These are phyloP conservation scores for Rhizomucor miehei DNA, from an alignment of 371 early-diverging fungal genomes.

Conservation along the genomic window DNA sequence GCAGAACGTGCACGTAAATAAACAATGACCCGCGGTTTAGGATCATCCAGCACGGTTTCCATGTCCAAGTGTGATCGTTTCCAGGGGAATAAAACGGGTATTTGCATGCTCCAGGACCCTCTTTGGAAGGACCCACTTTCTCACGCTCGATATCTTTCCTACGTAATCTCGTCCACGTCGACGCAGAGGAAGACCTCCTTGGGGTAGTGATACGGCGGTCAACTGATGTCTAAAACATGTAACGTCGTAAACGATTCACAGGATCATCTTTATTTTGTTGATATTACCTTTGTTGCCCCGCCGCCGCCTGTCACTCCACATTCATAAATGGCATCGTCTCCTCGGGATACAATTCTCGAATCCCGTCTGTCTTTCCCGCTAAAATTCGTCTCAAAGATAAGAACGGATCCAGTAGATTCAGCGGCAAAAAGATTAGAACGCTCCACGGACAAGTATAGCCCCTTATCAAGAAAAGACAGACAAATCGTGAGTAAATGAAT, in stretches of 20 bases:
- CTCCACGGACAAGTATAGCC: constrained; percentile 6
- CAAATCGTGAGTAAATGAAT: not conserved
- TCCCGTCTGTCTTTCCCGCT: constrained; percentile 5
- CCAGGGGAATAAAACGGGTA: not conserved
- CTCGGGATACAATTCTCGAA: constrained; percentile 1
- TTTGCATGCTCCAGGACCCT: constrained; percentile 20
- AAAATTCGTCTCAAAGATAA: not conserved
- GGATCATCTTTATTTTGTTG: no score
- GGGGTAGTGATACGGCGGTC: not conserved
- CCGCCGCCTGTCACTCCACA: no score
- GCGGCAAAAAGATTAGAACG: constrained; percentile 5
- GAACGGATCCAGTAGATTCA: constrained; percentile 1
- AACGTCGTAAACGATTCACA: no score
- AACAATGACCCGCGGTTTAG: constrained; percentile 21
- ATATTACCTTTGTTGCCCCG: no score
- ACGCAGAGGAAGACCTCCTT: not conserved
- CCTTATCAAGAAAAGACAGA: constrained; percentile 2
- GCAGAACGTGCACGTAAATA: constrained; percentile 15
- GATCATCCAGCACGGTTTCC: constrained; percentile 26
- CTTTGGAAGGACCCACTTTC: constrained; percentile 21
- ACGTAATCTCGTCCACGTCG: constrained; percentile 15
- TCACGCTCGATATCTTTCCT: constrained; percentile 13
- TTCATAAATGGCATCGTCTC: not conserved
- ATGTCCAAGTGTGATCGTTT: constrained; percentile 4
- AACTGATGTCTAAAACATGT: no score